phyloP scores from a whole-genome alignment of 106 monocot species.

The Gastrodia elata region DNA sequence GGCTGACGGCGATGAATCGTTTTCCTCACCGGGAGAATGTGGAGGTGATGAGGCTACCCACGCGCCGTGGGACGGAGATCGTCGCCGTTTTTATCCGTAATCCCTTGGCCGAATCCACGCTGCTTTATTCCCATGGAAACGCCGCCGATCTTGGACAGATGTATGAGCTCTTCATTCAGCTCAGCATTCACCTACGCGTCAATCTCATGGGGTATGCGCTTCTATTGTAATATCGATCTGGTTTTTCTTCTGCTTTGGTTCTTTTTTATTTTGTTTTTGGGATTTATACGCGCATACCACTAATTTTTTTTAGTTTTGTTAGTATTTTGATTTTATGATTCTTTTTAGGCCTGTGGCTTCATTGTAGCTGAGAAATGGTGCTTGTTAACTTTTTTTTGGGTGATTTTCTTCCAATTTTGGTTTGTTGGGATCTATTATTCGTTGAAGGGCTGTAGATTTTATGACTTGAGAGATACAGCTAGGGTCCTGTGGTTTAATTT shows the following conservation, averaged over 20 bases:
- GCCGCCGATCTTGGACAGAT: slow-evolving; percentile 31
- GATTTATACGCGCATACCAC: too few species aligned
- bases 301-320: neutral
- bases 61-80: slow-evolving; percentile 23
- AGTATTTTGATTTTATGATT: neutral
- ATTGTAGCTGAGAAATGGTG: neutral
- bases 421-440: neutral
- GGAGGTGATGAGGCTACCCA: slow-evolving; percentile 20
- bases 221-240: neutral
- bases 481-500: neutral
- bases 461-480: neutral
- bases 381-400: neutral
- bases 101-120: slow-evolving; percentile 16
- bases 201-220: slow-evolving; percentile 19
- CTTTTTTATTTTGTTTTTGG: too few species aligned
- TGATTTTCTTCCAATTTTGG: neutral
- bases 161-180: slow-evolving; percentile 26
- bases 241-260: neutral
- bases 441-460: neutral
- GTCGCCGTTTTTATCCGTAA: slow-evolving; percentile 22
- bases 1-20: slow-evolving; percentile 9
- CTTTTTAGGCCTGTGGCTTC: neutral
- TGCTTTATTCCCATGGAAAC: slow-evolving; percentile 32
- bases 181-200: slow-evolving; percentile 24
- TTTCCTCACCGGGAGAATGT: slow-evolving; percentile 25